Evolutionary conservation across 2,329 filamentous ascomycete genomes (phyloP), one percentile per base, ranked within the genome.

Genomic region (Cytospora paraplurivora): DNA sequence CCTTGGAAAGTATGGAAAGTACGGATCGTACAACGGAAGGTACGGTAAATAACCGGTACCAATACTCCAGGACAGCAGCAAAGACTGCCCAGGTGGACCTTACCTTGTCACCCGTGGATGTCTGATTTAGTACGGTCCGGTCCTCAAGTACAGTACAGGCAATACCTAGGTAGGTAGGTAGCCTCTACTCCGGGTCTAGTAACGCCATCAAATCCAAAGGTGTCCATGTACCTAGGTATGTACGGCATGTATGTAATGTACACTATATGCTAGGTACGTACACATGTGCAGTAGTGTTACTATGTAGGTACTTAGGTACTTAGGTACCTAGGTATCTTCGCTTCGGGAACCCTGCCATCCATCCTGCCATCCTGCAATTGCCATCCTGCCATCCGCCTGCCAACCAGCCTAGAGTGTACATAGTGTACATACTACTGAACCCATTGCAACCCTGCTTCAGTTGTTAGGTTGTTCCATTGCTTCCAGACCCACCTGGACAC

Each of bases 191-290:
- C 34, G 54, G 52, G 33, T 47, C 34, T 44, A 49, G 50, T 52
- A 62, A 50, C 62, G 62, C 44, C 64, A 60, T 33, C 64, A 60
- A 32, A 53, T 11, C n/a, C 55, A 47, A 54, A 47, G 60, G 21
- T 38, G 19, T 15, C 55, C 64, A 60, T 64, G 62, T 54, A 38
- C 32, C 47, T 62, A 60, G 6, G 35, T 47, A 47, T 17, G 41
- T 47, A 21, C 41, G 19, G 41, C 19, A 19, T 47, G 27, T 27
- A 27, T 27, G 27, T 27, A 4, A 27, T 27, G 27, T 27, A 27
- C 27, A 27, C 4, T 27, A 27, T 27, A 27, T 27, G 27, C 27
- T 27, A 27, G 27, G 27, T 27, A 27, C 27, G 27, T 27, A 27
- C 27, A 2, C 27, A 27, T 27, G 27, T 27, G 27, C 27, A 27